These are phyloP conservation scores for Mycena sp. DNA, from an alignment of 1,284 basidiomycete genomes.

Conservation along the genomic window DNA sequence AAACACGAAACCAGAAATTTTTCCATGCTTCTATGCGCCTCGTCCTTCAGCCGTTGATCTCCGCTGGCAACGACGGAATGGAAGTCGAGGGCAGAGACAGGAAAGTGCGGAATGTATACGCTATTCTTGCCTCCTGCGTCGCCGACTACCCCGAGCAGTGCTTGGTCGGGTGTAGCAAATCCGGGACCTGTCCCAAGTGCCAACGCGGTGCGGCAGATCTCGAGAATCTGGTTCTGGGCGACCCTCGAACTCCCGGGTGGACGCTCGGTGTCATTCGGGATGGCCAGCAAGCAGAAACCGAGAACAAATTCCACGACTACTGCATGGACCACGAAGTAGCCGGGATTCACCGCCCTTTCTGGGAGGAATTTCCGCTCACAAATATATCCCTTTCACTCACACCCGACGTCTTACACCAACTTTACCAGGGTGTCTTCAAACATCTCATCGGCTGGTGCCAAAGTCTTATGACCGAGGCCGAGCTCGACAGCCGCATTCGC, in stretches of 20 bases:
- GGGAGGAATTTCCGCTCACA: constrained; percentile 33
- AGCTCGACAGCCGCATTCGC: constrained; percentile 41
- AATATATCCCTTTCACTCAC: constrained; percentile 23
- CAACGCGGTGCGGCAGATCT: constrained; percentile 24
- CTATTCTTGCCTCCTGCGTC: constrained; percentile 38
- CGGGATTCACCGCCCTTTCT: constrained; percentile 34
- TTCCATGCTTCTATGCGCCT: constrained; percentile 32
- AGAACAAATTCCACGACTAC: background rate
- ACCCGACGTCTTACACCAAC: too few species aligned
- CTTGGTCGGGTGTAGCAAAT: constrained; percentile 30
- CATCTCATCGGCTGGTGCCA: constrained; percentile 15
- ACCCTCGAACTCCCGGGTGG: background rate
- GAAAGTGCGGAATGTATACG: constrained; percentile 30
- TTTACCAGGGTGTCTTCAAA: too few species aligned
- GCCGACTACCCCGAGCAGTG: constrained; percentile 46
- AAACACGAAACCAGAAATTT: constrained; percentile 23
- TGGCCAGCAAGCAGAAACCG: background rate
- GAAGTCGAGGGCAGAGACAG: constrained; percentile 39
- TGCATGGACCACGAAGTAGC: background rate
- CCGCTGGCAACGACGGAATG: constrained; percentile 39
- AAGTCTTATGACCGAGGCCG: constrained; percentile 17
- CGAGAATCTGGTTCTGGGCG: constrained; percentile 11
- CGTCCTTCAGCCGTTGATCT: constrained; percentile 36
- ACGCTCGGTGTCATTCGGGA: background rate
- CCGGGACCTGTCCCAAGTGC: constrained; percentile 21